These are phyloP conservation scores for Boletales sp. DNA, from an alignment of 768 basidiomycete genomes.

Conservation along the genomic window DNA sequence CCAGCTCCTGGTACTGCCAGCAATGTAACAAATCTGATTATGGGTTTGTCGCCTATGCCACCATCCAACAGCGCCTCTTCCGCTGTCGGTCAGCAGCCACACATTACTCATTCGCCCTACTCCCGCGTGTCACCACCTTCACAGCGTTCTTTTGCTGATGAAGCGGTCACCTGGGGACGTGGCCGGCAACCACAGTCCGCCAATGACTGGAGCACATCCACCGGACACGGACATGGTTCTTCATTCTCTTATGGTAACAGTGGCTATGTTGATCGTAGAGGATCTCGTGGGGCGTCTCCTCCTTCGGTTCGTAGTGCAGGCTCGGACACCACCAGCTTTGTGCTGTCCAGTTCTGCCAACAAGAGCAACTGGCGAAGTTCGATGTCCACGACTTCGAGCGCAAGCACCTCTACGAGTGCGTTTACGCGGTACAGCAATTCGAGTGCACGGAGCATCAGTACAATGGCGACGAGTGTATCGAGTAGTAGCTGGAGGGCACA, in stretches of 20 bases:
- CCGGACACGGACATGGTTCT: conserved; percentile 5
- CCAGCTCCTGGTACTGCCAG: conserved; percentile 59
- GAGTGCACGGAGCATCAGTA: conserved; percentile 70
- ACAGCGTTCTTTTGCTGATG: conserved; percentile 37
- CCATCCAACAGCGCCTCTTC: conserved; percentile 2
- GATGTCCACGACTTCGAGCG: conserved; percentile 64
- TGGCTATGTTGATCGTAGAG: conserved; percentile 30
- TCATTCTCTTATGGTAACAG: conserved; percentile 11
- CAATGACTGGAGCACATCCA: conserved; percentile 18
- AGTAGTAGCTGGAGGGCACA: conserved; percentile 69
- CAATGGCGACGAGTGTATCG: conserved; percentile 77
- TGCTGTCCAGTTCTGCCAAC: conserved; percentile 43
- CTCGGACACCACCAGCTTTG: conserved; percentile 52
- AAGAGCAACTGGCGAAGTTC: conserved; percentile 73
- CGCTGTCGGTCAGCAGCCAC: conserved; percentile 9
- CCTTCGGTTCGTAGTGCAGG: conserved; percentile 54
- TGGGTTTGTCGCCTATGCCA: conserved; percentile 41
- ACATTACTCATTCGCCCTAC: conserved; percentile 19
- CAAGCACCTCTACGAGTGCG: conserved; percentile 63
- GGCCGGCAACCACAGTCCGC: conserved; percentile 39
- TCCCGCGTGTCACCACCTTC: conserved; percentile 29
- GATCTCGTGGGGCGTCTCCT: conserved; percentile 53
- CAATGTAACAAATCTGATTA: conserved; percentile 74
- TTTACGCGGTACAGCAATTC: conserved; percentile 77
- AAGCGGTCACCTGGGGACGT: conserved; percentile 44